A percentile compares a stretch with the other conserved stretches of the same genome.
Evolutionary conservation across 169 alveolate species (phyloP).

Genomic region (Cyclospora cayetanensis): DNA sequence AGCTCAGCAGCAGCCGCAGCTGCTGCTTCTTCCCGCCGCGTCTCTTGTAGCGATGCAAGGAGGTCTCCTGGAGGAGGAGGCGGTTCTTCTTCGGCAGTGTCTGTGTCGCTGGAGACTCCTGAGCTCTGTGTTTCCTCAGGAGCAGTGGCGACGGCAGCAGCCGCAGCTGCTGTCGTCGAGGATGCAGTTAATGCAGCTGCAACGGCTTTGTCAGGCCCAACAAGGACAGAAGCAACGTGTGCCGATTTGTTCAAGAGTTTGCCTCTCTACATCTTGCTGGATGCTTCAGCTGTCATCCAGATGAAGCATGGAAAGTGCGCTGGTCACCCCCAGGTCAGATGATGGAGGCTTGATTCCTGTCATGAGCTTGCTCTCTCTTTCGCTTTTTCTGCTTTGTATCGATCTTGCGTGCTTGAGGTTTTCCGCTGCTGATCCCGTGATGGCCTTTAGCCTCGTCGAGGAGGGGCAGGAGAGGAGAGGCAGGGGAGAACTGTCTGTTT

Average conservation of each 20-base stretch:
- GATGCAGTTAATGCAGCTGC: neutral
- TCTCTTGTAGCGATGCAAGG: neutral
- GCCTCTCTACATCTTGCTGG: conserved; percentile 58
- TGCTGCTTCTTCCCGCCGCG: neutral
- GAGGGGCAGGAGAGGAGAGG: too few relatives aligned
- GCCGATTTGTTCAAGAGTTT: conserved; percentile 37
- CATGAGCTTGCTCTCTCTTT: neutral
- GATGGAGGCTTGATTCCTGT: too few relatives aligned
- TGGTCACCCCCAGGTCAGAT: neutral
- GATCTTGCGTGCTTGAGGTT: neutral
- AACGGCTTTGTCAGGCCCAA: neutral
- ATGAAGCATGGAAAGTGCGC: conserved; percentile 32
- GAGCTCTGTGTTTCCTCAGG: too few relatives aligned
- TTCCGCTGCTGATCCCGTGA: neutral
- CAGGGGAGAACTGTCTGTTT: too few relatives aligned
- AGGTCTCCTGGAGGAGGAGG: too few relatives aligned
- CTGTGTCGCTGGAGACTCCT: too few relatives aligned
- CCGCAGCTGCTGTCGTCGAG: neutral
- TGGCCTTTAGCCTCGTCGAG: too few relatives aligned
- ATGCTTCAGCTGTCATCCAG: conserved; percentile 56
- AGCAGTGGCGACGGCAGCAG: neutral
- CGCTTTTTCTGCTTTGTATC: neutral
- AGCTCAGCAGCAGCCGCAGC: conserved; percentile 4
- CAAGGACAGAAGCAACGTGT: neutral
- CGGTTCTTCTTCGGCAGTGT: too few relatives aligned